phyloP scores from a whole-genome alignment of 257 asterid species.

The Datura wrightii region DNA sequence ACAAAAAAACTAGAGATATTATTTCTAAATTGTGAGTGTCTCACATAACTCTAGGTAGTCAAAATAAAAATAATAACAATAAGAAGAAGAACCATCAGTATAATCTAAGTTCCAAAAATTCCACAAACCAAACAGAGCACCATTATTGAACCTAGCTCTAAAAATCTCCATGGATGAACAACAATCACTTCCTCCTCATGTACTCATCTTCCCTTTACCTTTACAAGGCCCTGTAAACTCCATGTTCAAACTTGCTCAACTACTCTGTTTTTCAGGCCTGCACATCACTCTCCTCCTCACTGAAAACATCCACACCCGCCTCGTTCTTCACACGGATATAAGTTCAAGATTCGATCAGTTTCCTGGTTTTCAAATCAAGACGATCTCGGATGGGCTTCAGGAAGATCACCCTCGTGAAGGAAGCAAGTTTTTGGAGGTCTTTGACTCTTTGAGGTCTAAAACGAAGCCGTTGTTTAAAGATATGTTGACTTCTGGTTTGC shows the following conservation, averaged over 20 bases:
- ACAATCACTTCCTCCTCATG: constrained; percentile 53
- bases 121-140: not conserved
- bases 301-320: constrained; percentile 56
- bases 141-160: not conserved
- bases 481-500: constrained; percentile 47
- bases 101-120: not conserved
- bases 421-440: constrained; percentile 33
- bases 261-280: constrained; percentile 54
- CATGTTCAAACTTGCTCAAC: constrained; percentile 71
- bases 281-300: constrained; percentile 65
- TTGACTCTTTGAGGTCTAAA: constrained; percentile 24
- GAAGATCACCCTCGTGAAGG: constrained; percentile 55
- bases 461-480: constrained; percentile 42
- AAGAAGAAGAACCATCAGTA: not conserved
- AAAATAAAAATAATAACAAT: too few relatives aligned
- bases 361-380: constrained; percentile 48
- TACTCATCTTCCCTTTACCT: constrained; percentile 70
- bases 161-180: not conserved
- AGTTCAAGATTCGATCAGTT: constrained; percentile 44
- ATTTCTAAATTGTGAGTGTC: too few relatives aligned
- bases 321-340: constrained; percentile 46
- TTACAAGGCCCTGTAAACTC: constrained; percentile 72
- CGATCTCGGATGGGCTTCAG: constrained; percentile 62
- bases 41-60: not conserved
- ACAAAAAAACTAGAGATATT: too few relatives aligned